Percentiles rank a stretch among this genome's conserved stretches.
Conservation (phyloP, 257 asterid genomes). For the Jaltomata sinuosa region DNA sequence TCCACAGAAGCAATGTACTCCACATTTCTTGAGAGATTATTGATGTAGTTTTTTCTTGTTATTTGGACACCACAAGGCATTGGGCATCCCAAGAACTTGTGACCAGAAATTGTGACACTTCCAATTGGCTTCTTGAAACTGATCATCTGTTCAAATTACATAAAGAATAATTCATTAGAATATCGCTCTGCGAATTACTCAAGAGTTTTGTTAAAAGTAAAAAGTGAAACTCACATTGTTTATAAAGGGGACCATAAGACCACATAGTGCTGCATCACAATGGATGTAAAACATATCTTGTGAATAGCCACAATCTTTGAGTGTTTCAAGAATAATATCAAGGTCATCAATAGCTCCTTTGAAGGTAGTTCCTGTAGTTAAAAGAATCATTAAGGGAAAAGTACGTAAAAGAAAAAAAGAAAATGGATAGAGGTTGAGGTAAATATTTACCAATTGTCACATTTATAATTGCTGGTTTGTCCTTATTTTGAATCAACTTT, state of each 20-base stretch:
- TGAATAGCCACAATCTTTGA: conserved; percentile 15
- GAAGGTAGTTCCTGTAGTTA: conserved; percentile 22
- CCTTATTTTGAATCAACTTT: conserved; percentile 8
- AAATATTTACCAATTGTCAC: not conserved
- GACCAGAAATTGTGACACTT: conserved; percentile 9
- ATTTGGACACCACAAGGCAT: conserved; percentile 20
- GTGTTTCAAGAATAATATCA: conserved; percentile 16
- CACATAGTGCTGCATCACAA: conserved; percentile 21
- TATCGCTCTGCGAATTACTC: not conserved
- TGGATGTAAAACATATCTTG: conserved; percentile 19
- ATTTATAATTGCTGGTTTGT: conserved; percentile 7
- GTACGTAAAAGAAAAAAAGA: not conserved
- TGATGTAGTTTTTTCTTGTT: conserved; percentile 6
- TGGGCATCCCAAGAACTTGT: conserved; percentile 17
- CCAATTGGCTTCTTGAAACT: conserved; percentile 16
- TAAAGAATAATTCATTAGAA: not conserved
- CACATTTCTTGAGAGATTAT: conserved; percentile 3
- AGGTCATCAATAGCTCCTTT: conserved; percentile 30
- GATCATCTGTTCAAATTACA: not conserved
- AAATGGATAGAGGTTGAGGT: not conserved
- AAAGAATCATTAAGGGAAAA: not conserved
- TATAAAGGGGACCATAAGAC: conserved; percentile 23
- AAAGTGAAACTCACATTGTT: not conserved
- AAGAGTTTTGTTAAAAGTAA: not conserved
- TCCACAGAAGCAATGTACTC: conserved; percentile 14